Base-by-base conservation (phyloP, 2,329 filamentous ascomycete genomes). In the Colletotrichum liriopes region DNA sequence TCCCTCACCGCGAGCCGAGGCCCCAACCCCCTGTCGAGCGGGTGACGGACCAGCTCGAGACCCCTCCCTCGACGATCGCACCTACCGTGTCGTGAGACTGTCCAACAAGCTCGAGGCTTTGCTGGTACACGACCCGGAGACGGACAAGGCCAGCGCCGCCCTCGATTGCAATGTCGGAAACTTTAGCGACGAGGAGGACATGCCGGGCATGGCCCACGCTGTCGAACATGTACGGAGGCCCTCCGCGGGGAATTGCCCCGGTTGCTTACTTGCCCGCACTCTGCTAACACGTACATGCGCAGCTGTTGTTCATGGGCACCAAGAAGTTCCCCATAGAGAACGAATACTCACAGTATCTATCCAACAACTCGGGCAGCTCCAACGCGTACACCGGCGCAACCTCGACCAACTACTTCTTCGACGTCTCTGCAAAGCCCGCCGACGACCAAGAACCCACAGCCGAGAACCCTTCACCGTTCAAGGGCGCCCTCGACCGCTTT, bases 361-460 rank as follows among this genome's bases (percentile, higher is more conserved):
- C 95, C 63, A 89, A 94, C 72, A 93, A 98, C 81, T 97, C 95
- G 12, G 96, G 96, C 67, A 91, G 93, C 79, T 98, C 95, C 37
- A 99, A 99, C 81, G 96, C 96, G 67, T 98, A 97, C 82, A 99
- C 96, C 1, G 95, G 93, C 20, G 88, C 94, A 6, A 98, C 94
- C 1, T 97, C 96, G 64, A 99, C 96, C 74, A 98, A 98, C 84
- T 99, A 97, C 85, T 98, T 94, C 84, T 99, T 99, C 81, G 96
- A 99, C 79, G 92, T 98, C 70, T 94, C 94, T 26, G 94, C 95
- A 41, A 94, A 94, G 63, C 89, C 93, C 16, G 90, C 87, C 79
- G 91, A 92, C 73, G 86, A 88, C 47, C 83, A 87, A 64, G 86
- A 89, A 41, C 83, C 88, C 4, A 87, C 88, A 11, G 87, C 87